These are phyloP conservation scores for Magnolia changhungtana DNA, from an alignment of 164 flowering plant species.

Conservation along the genomic window DNA sequence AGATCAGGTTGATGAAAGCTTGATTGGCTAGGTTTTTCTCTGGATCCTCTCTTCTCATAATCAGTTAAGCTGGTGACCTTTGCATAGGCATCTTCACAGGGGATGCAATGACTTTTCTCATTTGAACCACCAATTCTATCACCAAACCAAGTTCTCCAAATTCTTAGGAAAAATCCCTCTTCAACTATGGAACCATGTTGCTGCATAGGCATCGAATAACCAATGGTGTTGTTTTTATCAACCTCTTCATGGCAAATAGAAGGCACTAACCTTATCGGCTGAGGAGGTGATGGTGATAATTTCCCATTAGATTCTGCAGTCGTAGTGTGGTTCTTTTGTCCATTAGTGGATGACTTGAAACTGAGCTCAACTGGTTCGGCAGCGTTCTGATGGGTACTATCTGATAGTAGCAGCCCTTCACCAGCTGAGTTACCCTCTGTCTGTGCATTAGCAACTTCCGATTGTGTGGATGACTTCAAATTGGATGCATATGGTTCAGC, in stretches of 20 bases:
- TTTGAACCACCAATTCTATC: conserved; percentile 7
- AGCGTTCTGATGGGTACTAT: background rate
- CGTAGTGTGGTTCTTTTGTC: conserved; percentile 9
- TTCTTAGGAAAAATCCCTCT: conserved; percentile 31
- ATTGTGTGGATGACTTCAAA: conserved; percentile 14
- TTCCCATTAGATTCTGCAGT: conserved; percentile 17
- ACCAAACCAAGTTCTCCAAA: conserved; percentile 46
- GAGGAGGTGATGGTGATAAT: conserved; percentile 9
- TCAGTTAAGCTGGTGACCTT: background rate
- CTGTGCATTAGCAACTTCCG: conserved; percentile 9
- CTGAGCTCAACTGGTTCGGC: background rate
- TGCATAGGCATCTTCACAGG: background rate
- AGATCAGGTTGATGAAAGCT: conserved; percentile 8
- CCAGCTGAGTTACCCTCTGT: background rate
- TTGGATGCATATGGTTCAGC: conserved; percentile 23
- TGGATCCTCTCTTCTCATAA: conserved; percentile 11
- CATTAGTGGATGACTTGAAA: background rate
- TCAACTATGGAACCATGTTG: conserved; percentile 26
- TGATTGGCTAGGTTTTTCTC: conserved; percentile 14
- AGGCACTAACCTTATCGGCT: conserved; percentile 12
- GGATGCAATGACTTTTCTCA: background rate
- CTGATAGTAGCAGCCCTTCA: background rate
- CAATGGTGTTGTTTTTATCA: conserved; percentile 1
- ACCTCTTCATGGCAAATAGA: conserved; percentile 10
- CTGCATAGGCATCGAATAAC: conserved; percentile 6